phyloP scores from a whole-genome alignment of 2,329 filamentous ascomycete species.

The Alternaria ethzedia region DNA sequence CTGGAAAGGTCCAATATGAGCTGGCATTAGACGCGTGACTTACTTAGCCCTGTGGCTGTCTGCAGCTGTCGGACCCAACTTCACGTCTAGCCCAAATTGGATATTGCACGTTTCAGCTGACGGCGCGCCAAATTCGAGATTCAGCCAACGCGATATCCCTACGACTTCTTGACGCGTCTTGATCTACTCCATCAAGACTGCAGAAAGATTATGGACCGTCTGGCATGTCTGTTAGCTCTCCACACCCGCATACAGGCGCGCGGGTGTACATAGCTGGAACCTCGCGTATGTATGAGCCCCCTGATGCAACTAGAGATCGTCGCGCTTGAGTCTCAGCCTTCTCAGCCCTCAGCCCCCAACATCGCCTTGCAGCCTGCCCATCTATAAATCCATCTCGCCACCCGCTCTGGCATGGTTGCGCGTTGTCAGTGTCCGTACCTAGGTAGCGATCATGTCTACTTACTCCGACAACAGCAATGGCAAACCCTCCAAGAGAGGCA shows the following conservation, averaged over 20 bases:
- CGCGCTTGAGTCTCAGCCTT: constrained; percentile 11
- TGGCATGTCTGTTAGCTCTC: neutral
- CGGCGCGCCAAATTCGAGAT: neutral
- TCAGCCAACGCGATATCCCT: neutral
- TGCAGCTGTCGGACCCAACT: neutral
- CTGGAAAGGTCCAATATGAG: neutral
- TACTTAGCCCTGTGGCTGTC: neutral
- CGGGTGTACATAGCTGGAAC: neutral
- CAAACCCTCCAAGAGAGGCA: constrained; percentile 1
- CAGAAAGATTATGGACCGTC: neutral
- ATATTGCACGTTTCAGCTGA: constrained; percentile 7
- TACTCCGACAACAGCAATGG: neutral
- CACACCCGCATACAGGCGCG: neutral
- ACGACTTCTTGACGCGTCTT: neutral
- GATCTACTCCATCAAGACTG: neutral
- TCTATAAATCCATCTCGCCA: constrained; percentile 5
- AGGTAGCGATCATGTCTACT: constrained; percentile 6
- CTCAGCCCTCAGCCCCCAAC: constrained; percentile 7
- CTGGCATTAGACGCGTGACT: neutral
- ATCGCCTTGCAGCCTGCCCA: neutral
- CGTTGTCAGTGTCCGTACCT: neutral
- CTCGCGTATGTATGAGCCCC: neutral
- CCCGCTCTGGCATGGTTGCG: neutral
- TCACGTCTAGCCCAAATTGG: constrained; percentile 3
- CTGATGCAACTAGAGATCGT: neutral